Conservation (phyloP, 2,329 filamentous ascomycete genomes). For the Ascochyta pisi region DNA sequence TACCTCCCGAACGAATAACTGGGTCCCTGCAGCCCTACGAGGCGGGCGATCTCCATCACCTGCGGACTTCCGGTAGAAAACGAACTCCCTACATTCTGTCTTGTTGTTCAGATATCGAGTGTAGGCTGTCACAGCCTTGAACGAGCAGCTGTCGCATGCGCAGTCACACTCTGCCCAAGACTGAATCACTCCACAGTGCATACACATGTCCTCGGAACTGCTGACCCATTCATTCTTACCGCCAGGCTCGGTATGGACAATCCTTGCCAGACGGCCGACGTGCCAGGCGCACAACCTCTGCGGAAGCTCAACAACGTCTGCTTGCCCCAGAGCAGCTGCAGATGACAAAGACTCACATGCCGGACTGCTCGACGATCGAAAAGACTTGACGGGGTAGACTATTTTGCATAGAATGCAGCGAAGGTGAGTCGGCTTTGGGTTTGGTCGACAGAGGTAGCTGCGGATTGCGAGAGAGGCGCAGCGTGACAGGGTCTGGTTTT, state of each 20-base stretch:
- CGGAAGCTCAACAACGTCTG: conserved; percentile 39
- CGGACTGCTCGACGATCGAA: conserved; percentile 41
- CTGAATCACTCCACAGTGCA: conserved; percentile 44
- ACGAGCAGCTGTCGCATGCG: conserved; percentile 41
- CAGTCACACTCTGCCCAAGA: conserved; percentile 37
- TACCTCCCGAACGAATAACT: conserved; percentile 36
- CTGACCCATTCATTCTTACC: conserved; percentile 42
- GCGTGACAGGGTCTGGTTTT: conserved; percentile 21
- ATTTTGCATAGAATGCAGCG: conserved; percentile 44
- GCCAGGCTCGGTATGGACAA: conserved; percentile 26
- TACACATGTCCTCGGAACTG: conserved; percentile 38
- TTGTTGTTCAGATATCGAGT: conserved; percentile 42
- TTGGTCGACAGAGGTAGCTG: conserved; percentile 29
- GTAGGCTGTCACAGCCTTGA: conserved; percentile 36
- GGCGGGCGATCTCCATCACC: not conserved
- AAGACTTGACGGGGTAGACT: conserved; percentile 36
- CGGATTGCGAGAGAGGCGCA: conserved; percentile 43
- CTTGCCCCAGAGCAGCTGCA: conserved; percentile 5
- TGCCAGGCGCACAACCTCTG: conserved; percentile 45
- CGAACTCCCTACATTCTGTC: conserved; percentile 27
- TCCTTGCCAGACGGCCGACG: conserved; percentile 35
- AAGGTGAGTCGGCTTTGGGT: conserved; percentile 18
- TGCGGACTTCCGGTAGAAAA: conserved; percentile 33
- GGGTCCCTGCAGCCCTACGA: conserved; percentile 5
- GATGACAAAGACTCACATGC: conserved; percentile 27